Conservation (phyloP, 805 yeast species). For the Kregervanrija fluxuum region DNA sequence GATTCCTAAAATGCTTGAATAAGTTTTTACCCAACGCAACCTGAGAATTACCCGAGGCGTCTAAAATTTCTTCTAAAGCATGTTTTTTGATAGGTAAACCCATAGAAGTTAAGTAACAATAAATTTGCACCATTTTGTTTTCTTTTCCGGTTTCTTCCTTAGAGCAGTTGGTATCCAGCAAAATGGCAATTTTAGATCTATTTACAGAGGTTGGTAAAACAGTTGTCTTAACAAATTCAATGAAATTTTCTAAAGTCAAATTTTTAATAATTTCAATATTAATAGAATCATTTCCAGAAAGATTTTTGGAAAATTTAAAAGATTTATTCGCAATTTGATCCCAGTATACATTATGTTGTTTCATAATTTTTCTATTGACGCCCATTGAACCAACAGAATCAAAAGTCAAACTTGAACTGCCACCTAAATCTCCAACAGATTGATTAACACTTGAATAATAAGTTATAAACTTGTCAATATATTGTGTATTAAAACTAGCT, state of each 20-base stretch:
- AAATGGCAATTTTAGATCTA: slow-evolving; percentile 36
- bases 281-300: slow-evolving; percentile 25
- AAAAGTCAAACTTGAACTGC: slow-evolving; percentile 20
- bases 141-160: slow-evolving; percentile 31
- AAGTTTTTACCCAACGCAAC: slow-evolving; percentile 32
- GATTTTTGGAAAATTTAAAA: slow-evolving; percentile 31
- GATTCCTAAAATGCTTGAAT: slow-evolving; percentile 33
- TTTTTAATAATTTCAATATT: slow-evolving; percentile 27
- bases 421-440: slow-evolving; percentile 11
- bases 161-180: slow-evolving; percentile 32
- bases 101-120: slow-evolving; percentile 37
- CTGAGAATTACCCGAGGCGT: slow-evolving; percentile 32
- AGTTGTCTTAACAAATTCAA: slow-evolving; percentile 27
- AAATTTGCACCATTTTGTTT: slow-evolving; percentile 33
- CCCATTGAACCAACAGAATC: slow-evolving; percentile 18
- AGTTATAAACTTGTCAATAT: slow-evolving; percentile 32
- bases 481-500: slow-evolving; percentile 27
- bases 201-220: slow-evolving; percentile 30
- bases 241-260: slow-evolving; percentile 28
- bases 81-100: slow-evolving; percentile 40
- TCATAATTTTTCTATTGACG: slow-evolving; percentile 21
- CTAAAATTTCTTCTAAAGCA: slow-evolving; percentile 32
- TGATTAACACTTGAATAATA: slow-evolving; percentile 13
- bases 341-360: slow-evolving; percentile 40
- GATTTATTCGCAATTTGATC: slow-evolving; percentile 41